phyloP scores from a whole-genome alignment of 75 land plant species.

The Adiantum capillusveneris region DNA sequence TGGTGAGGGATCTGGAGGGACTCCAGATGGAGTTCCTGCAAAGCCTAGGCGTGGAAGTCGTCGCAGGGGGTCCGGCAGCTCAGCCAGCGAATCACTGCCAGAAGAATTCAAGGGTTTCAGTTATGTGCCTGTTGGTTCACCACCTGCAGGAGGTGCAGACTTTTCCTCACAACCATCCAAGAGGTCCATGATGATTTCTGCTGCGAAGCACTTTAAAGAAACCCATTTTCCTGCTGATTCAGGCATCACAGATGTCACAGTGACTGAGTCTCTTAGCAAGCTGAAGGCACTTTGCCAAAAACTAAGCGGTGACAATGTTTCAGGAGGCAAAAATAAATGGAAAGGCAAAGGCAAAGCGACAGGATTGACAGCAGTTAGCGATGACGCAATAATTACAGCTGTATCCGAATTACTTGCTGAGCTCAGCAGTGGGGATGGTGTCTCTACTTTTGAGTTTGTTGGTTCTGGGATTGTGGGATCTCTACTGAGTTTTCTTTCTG shows the following conservation, averaged over 20 bases:
- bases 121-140: slow-evolving; percentile 35
- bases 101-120: slow-evolving; percentile 46
- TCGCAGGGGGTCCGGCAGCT: slow-evolving; percentile 36
- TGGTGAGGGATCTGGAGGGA: slow-evolving; percentile 38
- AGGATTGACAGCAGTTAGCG: slow-evolving; percentile 30
- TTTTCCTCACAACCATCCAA: slow-evolving; percentile 27
- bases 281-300: slow-evolving; percentile 60
- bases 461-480: slow-evolving; percentile 81
- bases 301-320: slow-evolving; percentile 37
- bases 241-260: slow-evolving; percentile 46
- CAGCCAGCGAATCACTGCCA: slow-evolving; percentile 20
- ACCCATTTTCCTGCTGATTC: slow-evolving; percentile 65
- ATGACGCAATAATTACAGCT: slow-evolving; percentile 50
- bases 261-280: slow-evolving; percentile 69
- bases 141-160: slow-evolving; percentile 30
- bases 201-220: slow-evolving; percentile 60
- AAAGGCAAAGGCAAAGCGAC: slow-evolving; percentile 87
- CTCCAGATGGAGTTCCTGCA: slow-evolving; percentile 11
- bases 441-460: slow-evolving; percentile 94
- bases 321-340: slow-evolving; percentile 46
- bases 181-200: slow-evolving; percentile 46
- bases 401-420: slow-evolving; percentile 60
- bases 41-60: slow-evolving; percentile 47
- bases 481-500: slow-evolving; percentile 70
- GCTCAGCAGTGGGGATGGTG: slow-evolving; percentile 77